Percentiles rank a stretch among this genome's conserved stretches.
These are phyloP conservation scores for Quercus robur DNA, from an alignment of 306 rosid species.

Conservation along the genomic window DNA sequence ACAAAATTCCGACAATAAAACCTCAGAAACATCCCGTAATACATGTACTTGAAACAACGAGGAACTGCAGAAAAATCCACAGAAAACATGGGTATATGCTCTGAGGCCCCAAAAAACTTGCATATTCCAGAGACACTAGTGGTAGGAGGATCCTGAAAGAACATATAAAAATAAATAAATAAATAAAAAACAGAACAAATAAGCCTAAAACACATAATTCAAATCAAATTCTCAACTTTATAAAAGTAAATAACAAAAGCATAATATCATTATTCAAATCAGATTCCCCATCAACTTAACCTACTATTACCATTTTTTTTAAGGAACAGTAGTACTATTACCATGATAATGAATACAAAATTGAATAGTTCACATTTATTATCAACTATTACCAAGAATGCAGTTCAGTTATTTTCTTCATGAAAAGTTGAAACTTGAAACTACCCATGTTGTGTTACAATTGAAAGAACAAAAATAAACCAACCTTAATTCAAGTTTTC, in stretches of 20 bases:
- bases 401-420: background rate
- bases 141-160: slow-evolving; percentile 50
- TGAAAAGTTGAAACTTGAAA: background rate
- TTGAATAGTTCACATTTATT: background rate
- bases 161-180: background rate
- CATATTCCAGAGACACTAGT: slow-evolving; percentile 38
- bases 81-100: slow-evolving; percentile 48
- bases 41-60: slow-evolving; percentile 47
- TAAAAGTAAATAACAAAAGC: background rate
- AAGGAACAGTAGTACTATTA: background rate
- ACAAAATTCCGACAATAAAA: slow-evolving; percentile 21
- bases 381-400: background rate
- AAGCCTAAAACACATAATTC: background rate
- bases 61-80: slow-evolving; percentile 81
- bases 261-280: background rate
- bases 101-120: slow-evolving; percentile 43
- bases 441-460: background rate
- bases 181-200: background rate
- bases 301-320: no score
- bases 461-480: background rate
- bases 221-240: no score
- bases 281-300: background rate
- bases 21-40: slow-evolving; percentile 34
- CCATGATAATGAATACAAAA: background rate
- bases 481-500: background rate